Evolutionary conservation across 345 rosid species (phyloP), one percentile per base, ranked within the genome.

Genomic region (Zanthoxylum bungeanum): DNA sequence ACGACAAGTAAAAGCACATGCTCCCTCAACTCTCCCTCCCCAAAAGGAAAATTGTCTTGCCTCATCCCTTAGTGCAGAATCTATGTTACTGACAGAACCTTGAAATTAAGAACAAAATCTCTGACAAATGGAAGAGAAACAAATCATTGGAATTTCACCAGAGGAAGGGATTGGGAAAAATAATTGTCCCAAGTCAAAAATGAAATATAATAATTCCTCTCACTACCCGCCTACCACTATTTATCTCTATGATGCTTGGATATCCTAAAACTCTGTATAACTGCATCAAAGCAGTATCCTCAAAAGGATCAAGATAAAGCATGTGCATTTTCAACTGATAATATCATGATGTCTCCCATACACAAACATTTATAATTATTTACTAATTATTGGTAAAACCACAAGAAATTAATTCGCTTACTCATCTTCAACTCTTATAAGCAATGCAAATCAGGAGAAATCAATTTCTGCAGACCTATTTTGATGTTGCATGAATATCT

Each of bases 191-290:
- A 5, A 7, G n/a, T 25, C 25, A 21, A 1, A 52, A 21, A 21
- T n/a, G n/a, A 52, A 21, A 52, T n/a, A 19, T 17, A 52, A 52
- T 52, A 52, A 19, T 19, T 24, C 28, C 28, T 52, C 57, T 52
- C 25, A 52, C 22, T 19, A 1, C 9, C 0, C 27, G 3, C n/a
- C 5, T 52, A 52, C 28, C 25, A n/a, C 27, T n/a, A 5, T 52
- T 19, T n/a, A 7, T 17, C 5, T 60, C 64, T 59, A 0, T 57
- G 36, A 46, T 4, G 31, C 42, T 28, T 28, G 22, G 19, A 64
- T 64, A 17, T 42, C n/a, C 58, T 14, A 56, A 73, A 37, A 64
- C 64, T 40, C 14, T 2, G 64, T 33, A 64, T 63, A 64, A 6
- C 47, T 30, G 49, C 30, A 42, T 12, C 21, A 42, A 4, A 24